phyloP scores from a whole-genome alignment of 2,329 filamentous ascomycete species.

The Esteya vermicola region DNA sequence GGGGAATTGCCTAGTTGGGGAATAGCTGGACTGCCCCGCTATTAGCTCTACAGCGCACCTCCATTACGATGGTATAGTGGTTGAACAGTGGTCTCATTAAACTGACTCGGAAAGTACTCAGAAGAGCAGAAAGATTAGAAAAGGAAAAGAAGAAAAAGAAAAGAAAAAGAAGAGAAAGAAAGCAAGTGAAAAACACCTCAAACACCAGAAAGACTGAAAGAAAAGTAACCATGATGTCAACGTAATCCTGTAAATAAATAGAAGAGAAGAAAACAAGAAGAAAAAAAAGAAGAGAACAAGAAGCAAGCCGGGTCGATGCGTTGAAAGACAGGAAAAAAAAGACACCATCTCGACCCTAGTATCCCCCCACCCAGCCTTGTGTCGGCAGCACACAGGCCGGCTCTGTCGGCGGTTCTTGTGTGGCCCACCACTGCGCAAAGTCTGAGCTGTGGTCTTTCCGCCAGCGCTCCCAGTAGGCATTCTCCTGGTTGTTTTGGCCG shows the following conservation, averaged over 20 bases:
- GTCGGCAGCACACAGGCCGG: slow-evolving; percentile 1
- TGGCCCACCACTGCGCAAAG: slow-evolving; percentile 8
- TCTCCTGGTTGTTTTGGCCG: not conserved
- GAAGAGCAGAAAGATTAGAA: not conserved
- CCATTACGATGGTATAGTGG: too few species aligned
- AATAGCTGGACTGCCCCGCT: not conserved
- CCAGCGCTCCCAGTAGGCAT: slow-evolving; percentile 6
- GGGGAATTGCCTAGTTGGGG: not conserved
- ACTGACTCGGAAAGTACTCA: not conserved
- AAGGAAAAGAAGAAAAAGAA: not conserved
- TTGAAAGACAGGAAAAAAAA: not conserved
- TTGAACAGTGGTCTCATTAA: too few species aligned
- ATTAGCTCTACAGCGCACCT: too few species aligned
- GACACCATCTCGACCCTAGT: too few species aligned
- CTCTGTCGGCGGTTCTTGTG: slow-evolving; percentile 5
- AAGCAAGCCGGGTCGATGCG: too few species aligned
- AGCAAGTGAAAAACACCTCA: not conserved
- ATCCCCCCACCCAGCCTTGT: slow-evolving; percentile 1
- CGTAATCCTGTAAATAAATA: too few species aligned
- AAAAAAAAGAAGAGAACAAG: not conserved
- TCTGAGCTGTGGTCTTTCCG: not conserved
- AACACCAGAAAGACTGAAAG: too few species aligned
- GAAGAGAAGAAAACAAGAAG: not conserved
- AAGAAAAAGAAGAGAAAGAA: not conserved
- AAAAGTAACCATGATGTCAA: too few species aligned